A percentile compares a stretch with the other conserved stretches of the same genome.
Evolutionary conservation across 2,329 filamentous ascomycete genomes (phyloP).

Genomic region (Aspergillus pseudoviridinutans): DNA sequence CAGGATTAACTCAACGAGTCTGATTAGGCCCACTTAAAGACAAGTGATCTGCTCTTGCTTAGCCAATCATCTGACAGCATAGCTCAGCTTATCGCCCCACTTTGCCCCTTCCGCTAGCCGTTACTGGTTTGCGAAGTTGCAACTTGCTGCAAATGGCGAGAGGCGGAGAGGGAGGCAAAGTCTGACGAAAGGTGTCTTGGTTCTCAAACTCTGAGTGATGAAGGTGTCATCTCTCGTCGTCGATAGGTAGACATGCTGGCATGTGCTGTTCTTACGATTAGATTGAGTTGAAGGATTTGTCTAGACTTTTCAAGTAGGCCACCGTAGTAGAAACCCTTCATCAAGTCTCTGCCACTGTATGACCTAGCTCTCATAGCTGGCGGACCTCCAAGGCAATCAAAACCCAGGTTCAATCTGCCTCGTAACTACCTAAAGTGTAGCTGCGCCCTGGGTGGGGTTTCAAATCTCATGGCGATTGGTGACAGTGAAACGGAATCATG

Average conservation of each 20-base stretch:
- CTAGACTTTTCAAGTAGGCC: not conserved
- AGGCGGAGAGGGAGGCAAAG: not conserved
- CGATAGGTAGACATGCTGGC: not conserved
- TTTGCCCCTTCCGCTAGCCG: conserved; percentile 6
- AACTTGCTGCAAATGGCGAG: not conserved
- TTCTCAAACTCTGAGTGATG: not conserved
- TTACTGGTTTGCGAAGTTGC: not conserved
- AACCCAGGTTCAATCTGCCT: no score
- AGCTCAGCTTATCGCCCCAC: conserved; percentile 19
- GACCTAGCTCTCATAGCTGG: not conserved
- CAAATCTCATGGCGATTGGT: not conserved
- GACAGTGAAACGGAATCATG: not conserved
- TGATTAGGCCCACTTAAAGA: conserved; percentile 5
- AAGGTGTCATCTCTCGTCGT: not conserved
- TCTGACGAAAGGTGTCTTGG: not conserved
- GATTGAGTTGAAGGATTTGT: not conserved
- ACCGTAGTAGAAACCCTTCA: not conserved
- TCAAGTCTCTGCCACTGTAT: not conserved
- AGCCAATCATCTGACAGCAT: conserved; percentile 10
- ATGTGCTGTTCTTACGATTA: not conserved
- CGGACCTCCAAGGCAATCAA: not conserved
- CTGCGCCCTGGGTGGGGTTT: not conserved
- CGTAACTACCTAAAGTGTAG: not conserved
- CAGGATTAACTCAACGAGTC: not conserved
- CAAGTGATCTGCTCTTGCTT: conserved; percentile 15